Evolutionary conservation across 441 rosid species (phyloP).

Genomic region (Pelargonium cotyledonis): DNA sequence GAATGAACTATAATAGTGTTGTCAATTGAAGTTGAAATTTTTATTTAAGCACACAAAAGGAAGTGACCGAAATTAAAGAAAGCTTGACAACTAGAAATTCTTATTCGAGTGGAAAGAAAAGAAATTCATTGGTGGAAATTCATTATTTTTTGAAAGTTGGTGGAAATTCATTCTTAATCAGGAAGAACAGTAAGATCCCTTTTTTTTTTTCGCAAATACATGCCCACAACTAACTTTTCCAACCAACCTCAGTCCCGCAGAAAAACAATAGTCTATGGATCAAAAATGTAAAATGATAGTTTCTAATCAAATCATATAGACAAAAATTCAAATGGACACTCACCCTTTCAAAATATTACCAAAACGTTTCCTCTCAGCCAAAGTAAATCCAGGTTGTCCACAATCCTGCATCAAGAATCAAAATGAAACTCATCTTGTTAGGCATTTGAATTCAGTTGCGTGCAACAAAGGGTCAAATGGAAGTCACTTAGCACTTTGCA

Average conservation of each 20-base stretch:
- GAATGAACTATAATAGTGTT: not conserved
- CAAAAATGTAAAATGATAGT: constrained; percentile 13
- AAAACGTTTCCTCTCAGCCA: constrained; percentile 85
- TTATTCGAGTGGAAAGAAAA: not conserved
- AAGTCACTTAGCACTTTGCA: not conserved
- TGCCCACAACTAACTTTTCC: not conserved
- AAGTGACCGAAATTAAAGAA: too few relatives aligned
- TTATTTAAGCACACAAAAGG: not conserved
- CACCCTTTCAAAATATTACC: constrained; percentile 71
- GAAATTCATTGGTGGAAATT: not conserved
- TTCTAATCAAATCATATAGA: constrained; percentile 11
- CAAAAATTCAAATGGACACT: constrained; percentile 18
- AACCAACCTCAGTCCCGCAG: constrained; percentile 6
- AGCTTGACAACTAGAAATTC: not conserved
- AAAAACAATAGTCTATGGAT: not conserved
- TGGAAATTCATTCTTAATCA: too few relatives aligned
- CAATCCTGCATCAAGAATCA: constrained; percentile 51
- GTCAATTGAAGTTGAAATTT: constrained; percentile 1
- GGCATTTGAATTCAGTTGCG: not conserved
- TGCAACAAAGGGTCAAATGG: constrained; percentile 1
- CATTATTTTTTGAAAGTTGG: too few relatives aligned
- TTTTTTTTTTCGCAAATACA: too few relatives aligned
- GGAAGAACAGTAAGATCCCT: too few relatives aligned
- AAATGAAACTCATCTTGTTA: constrained; percentile 12
- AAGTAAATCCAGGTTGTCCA: constrained; percentile 96